Conservation (phyloP, 805 yeast species). For the Candida incommunis region DNA sequence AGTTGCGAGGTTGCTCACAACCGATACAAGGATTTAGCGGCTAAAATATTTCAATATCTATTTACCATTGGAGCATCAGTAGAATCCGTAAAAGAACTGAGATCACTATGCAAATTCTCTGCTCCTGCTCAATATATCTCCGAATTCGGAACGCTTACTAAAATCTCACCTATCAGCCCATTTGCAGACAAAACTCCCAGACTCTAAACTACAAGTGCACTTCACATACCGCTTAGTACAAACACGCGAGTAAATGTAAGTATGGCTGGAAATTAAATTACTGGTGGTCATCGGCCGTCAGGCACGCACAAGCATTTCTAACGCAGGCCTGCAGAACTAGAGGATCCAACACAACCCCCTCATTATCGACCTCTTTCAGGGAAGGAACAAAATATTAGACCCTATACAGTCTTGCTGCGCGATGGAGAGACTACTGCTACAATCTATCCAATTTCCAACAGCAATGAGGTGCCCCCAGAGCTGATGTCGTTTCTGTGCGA, state of each 20-base stretch:
- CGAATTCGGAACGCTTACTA: too few species aligned
- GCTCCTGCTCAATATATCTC: too few species aligned
- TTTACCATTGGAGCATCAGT: too few species aligned
- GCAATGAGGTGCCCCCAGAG: constrained; percentile 61
- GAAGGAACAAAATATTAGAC: constrained; percentile 30
- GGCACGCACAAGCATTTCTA: background rate
- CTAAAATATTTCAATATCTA: too few species aligned
- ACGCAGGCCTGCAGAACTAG: constrained; percentile 35
- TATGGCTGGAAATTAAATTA: background rate
- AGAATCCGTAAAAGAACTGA: too few species aligned
- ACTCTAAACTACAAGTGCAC: constrained; percentile 1
- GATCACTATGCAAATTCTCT: too few species aligned
- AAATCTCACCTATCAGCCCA: too few species aligned
- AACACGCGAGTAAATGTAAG: background rate
- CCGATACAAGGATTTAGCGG: too few species aligned
- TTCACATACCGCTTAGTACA: background rate
- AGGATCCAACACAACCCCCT: constrained; percentile 34
- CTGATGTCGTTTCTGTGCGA: constrained; percentile 71
- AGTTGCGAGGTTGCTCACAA: too few species aligned
- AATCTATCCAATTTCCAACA: constrained; percentile 65
- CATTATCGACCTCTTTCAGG: constrained; percentile 30
- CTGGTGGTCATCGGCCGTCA: background rate
- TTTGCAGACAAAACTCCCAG: background rate
- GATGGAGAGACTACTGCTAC: constrained; percentile 92
- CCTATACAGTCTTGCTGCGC: constrained; percentile 64